Evolutionary conservation across 2,329 filamentous ascomycete genomes (phyloP).

Genomic region (Cercospora zeae-maydis): DNA sequence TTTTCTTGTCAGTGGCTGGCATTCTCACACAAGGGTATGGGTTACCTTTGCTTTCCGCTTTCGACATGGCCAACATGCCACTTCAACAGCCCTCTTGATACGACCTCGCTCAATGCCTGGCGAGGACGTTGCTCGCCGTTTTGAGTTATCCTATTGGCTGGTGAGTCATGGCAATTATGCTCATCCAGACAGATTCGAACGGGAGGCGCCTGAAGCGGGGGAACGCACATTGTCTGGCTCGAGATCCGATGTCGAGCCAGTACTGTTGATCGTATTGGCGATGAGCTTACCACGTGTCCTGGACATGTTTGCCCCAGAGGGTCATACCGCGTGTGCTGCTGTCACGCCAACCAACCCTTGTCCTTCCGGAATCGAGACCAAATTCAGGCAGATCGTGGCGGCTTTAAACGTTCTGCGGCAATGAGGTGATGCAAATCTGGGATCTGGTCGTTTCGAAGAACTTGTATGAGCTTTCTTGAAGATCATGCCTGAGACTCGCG

Average conservation of each 20-base stretch:
- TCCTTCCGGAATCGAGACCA: neutral
- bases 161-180: neutral
- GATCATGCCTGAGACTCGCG: neutral
- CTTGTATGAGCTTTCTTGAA: neutral
- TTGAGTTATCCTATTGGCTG: neutral
- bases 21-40: neutral
- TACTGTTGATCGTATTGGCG: neutral
- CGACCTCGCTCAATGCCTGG: neutral
- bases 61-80: slow-evolving; percentile 27
- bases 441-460: neutral
- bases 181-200: neutral
- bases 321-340: neutral
- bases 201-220: neutral
- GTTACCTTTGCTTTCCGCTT: slow-evolving; percentile 21
- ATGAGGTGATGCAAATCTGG: neutral
- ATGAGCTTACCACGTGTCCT: neutral
- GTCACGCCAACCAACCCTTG: neutral
- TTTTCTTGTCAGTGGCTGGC: neutral
- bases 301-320: neutral
- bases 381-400: neutral
- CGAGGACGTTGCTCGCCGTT: slow-evolving; percentile 2
- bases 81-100: slow-evolving; percentile 21
- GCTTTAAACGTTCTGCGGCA: neutral
- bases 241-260: neutral
- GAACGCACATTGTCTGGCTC: neutral